A percentile compares a stretch with the other conserved stretches of the same genome.
Evolutionary conservation across 2,329 filamentous ascomycete species (phyloP).

Genomic region (Trichoderma polysporum): DNA sequence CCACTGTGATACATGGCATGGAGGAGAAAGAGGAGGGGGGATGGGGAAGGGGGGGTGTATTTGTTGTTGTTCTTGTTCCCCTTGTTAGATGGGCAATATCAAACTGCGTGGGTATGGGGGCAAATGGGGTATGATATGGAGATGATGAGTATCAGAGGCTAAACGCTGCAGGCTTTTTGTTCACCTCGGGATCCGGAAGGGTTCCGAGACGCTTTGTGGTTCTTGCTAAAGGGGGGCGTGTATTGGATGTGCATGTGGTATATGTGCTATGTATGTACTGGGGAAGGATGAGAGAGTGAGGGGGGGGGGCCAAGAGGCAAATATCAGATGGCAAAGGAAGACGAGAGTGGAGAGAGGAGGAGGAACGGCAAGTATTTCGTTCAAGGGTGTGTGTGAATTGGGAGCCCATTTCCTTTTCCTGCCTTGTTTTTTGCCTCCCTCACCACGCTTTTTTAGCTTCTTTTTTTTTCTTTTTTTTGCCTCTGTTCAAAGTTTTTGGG

Average conservation of each 20-base stretch:
- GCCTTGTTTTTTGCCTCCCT: neutral
- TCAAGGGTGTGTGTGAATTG: neutral
- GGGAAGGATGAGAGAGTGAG: neutral
- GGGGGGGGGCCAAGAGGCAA: neutral
- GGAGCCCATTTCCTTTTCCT: neutral
- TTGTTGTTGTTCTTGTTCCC: neutral
- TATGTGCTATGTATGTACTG: neutral
- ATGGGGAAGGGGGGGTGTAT: neutral
- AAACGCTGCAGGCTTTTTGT: neutral
- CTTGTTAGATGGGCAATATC: neutral
- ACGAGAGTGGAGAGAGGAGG: neutral
- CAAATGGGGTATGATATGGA: neutral
- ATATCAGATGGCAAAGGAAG: neutral
- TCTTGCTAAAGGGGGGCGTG: neutral
- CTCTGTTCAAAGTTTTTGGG: neutral
- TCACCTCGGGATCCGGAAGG: neutral
- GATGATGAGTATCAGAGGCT: neutral
- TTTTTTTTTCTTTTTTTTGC: neutral
- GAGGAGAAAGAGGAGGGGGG: neutral
- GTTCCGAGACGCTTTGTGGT: neutral
- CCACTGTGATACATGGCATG: neutral
- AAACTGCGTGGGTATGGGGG: neutral
- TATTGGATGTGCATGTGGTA: no score
- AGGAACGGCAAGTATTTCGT: neutral
- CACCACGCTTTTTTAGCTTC: no score